phyloP scores from a whole-genome alignment of 164 flowering plant species.

The Umbellularia californica region DNA sequence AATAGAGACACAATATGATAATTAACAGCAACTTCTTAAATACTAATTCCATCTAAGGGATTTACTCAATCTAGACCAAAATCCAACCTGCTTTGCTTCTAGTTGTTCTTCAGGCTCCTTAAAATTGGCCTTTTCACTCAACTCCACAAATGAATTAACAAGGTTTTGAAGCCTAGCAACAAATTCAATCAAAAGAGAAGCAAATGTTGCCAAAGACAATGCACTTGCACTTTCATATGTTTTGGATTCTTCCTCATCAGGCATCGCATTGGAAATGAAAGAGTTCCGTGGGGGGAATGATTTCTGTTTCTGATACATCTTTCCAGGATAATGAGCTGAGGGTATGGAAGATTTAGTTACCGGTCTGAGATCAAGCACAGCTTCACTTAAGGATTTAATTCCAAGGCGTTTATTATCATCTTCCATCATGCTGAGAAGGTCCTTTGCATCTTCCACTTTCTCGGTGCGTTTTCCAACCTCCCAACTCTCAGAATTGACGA shows the following conservation, averaged over 20 bases:
- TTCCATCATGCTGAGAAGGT: conserved; percentile 18
- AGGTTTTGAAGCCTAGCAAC: conserved; percentile 93
- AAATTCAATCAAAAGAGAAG: conserved; percentile 83
- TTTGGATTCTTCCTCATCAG: conserved; percentile 41
- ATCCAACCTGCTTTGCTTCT: conserved; percentile 23
- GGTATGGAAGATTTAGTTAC: conserved; percentile 25
- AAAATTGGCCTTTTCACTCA: conserved; percentile 65
- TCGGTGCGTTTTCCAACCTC: conserved; percentile 37
- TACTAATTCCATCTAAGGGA: conserved; percentile 12
- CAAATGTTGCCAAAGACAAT: conserved; percentile 78
- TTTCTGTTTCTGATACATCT: conserved; percentile 25
- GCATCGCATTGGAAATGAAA: conserved; percentile 19
- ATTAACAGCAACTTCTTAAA: too few relatives aligned
- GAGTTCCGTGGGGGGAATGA: conserved; percentile 59
- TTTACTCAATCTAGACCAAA: conserved; percentile 39
- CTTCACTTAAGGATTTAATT: conserved; percentile 49
- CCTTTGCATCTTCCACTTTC: conserved; percentile 29
- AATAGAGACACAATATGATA: too few relatives aligned
- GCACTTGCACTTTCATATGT: conserved; percentile 88
- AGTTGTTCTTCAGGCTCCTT: conserved; percentile 45
- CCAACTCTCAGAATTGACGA: conserved; percentile 73
- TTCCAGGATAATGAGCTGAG: conserved; percentile 33
- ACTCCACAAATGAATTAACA: conserved; percentile 67
- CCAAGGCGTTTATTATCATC: conserved; percentile 22
- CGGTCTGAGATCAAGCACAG: conserved; percentile 44